These are phyloP conservation scores for Sclerotinia trifoliorum DNA, from an alignment of 2,329 filamentous ascomycete species.

Conservation along the genomic window DNA sequence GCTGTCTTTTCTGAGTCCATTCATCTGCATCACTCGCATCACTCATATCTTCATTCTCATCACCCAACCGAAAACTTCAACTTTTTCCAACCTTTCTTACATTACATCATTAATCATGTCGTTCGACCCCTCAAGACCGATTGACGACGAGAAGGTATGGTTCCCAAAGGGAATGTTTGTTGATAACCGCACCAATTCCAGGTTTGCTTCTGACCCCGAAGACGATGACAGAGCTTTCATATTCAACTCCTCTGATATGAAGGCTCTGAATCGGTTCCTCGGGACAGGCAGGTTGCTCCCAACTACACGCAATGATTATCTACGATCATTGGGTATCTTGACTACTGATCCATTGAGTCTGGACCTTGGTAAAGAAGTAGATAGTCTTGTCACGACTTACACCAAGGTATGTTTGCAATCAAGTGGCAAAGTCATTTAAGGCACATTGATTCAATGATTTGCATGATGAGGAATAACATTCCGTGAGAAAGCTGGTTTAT, in stretches of 20 bases:
- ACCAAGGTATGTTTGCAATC: not conserved
- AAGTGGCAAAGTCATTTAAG: not conserved
- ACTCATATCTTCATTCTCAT: not conserved
- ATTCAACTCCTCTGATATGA: constrained; percentile 4
- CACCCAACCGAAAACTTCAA: not conserved
- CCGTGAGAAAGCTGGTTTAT: not conserved
- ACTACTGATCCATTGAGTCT: not conserved
- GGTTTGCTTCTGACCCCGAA: not conserved
- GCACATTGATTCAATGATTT: not conserved
- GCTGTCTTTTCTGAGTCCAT: not conserved
- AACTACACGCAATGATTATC: constrained; percentile 2
- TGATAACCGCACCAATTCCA: constrained; percentile 1
- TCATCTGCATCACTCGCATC: too few relatives aligned
- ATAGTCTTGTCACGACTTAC: not conserved
- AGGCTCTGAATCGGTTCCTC: not conserved
- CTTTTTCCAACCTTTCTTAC: not conserved
- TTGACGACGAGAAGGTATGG: constrained; percentile 5
- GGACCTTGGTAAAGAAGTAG: not conserved
- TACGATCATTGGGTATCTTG: constrained; percentile 5
- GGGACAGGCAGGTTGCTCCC: not conserved
- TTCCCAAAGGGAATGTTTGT: constrained; percentile 14
- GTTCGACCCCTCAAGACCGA: constrained; percentile 7
- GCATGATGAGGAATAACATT: not conserved
- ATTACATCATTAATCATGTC: not conserved
- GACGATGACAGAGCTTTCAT: constrained; percentile 13